Evolutionary conservation across 345 rosid genomes (phyloP).

Genomic region (Diplotaxis tenuifolia): DNA sequence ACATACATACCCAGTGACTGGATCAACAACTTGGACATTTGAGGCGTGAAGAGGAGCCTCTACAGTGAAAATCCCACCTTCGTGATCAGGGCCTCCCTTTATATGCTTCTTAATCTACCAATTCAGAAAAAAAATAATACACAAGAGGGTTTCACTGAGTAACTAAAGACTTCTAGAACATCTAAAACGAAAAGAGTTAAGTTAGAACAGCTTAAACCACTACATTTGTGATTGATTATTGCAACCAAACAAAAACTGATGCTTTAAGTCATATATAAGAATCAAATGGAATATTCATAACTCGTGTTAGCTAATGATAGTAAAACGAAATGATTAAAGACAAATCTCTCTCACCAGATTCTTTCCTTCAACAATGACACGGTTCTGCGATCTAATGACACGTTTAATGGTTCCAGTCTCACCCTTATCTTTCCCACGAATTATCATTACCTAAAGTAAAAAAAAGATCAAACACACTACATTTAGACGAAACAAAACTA

Average conservation of each 20-base stretch:
- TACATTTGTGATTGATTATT: too few relatives aligned
- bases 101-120: conserved; percentile 86
- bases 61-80: conserved; percentile 92
- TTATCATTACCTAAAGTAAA: conserved; percentile 71
- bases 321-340: not conserved
- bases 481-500: conserved; percentile 4
- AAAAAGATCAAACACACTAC: not conserved
- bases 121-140: not conserved
- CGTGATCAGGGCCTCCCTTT: conserved; percentile 82
- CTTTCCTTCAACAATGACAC: conserved; percentile 83
- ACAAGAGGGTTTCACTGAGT: not conserved
- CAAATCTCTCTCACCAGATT: conserved; percentile 56
- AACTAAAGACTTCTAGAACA: not conserved
- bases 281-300: not conserved
- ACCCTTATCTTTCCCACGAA: conserved; percentile 84
- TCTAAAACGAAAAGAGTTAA: not conserved
- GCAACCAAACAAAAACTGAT: too few relatives aligned
- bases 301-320: not conserved
- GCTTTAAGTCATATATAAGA: not conserved
- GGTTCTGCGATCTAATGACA: conserved; percentile 80
- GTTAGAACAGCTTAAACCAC: too few relatives aligned
- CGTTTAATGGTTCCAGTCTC: conserved; percentile 76
- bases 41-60: conserved; percentile 98
- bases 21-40: conserved; percentile 92
- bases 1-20: conserved; percentile 72